phyloP scores from a whole-genome alignment of 139 green algal genomes.

The Edaphochlamys debaryana region DNA sequence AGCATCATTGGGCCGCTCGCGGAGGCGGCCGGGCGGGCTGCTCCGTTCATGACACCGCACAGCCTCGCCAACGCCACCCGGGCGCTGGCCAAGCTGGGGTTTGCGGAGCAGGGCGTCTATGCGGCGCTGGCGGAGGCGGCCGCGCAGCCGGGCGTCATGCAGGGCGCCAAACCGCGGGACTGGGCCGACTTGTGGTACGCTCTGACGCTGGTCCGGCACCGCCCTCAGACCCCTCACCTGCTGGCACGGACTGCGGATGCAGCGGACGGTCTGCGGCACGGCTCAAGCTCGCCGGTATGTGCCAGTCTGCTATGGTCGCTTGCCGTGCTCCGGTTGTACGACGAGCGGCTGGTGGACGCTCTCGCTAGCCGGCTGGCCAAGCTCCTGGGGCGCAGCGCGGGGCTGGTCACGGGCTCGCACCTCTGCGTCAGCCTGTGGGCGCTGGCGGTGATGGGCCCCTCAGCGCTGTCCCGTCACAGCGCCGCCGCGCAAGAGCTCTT shows the following conservation, averaged over 20 bases:
- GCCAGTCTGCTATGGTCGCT: constrained; percentile 13
- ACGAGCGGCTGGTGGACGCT: not conserved
- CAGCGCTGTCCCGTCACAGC: not conserved
- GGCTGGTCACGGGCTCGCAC: not conserved
- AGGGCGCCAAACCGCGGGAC: not conserved
- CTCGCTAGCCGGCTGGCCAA: not conserved
- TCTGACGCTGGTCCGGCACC: not conserved
- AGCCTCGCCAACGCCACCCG: not conserved
- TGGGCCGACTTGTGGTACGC: not conserved
- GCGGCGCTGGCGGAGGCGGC: not conserved
- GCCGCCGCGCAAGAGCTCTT: not conserved
- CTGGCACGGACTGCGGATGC: too few species aligned
- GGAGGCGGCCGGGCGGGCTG: too few species aligned
- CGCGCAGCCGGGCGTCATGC: not conserved
- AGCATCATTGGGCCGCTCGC: too few species aligned
- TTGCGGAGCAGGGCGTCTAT: not conserved
- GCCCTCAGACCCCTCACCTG: not conserved
- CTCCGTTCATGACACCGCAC: not conserved
- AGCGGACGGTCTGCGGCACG: not conserved
- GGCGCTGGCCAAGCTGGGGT: not conserved
- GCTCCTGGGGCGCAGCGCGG: not conserved
- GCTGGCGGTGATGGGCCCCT: not conserved
- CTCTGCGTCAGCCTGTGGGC: not conserved
- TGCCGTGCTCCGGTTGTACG: not conserved
- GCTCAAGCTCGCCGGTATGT: not conserved